These are phyloP conservation scores for Neurospora sp. DNA, from an alignment of 495 filamentous ascomycete genomes.

Conservation along the genomic window DNA sequence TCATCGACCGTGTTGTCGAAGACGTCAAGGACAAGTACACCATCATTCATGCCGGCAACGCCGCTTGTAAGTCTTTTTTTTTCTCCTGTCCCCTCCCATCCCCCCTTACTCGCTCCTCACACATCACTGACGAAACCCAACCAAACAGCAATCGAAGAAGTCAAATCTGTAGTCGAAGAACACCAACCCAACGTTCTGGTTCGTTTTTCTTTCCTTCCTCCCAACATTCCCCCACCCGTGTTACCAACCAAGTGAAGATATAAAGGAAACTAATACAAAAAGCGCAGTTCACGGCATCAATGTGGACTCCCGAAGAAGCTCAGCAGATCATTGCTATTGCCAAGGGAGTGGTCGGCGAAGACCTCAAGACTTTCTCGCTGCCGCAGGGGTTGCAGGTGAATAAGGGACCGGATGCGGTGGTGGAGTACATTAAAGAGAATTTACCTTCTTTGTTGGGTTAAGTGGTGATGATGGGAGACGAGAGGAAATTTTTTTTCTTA, in stretches of 20 bases:
- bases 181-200: slow-evolving; percentile 17
- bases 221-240: not conserved
- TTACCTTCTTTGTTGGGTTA: slow-evolving; percentile 39
- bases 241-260: no score
- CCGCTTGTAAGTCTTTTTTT: slow-evolving; percentile 33
- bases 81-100: no score
- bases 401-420: slow-evolving; percentile 53
- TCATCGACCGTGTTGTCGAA: slow-evolving; percentile 51
- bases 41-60: slow-evolving; percentile 50
- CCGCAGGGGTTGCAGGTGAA: slow-evolving; percentile 55
- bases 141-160: slow-evolving; percentile 19
- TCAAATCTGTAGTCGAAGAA: slow-evolving; percentile 12
- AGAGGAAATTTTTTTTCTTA: no score
- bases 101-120: no score
- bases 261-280: slow-evolving; percentile 40
- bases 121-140: not conserved
- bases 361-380: slow-evolving; percentile 48
- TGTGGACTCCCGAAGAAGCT: slow-evolving; percentile 55
- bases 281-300: slow-evolving; percentile 51
- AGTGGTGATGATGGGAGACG: not conserved
- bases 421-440: slow-evolving; percentile 53
- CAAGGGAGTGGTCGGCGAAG: slow-evolving; percentile 24
- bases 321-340: slow-evolving; percentile 45
- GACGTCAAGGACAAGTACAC: slow-evolving; percentile 48
- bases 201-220: not conserved